Evolutionary conservation across 2,329 filamentous ascomycete species (phyloP).

Genomic region (Parastagonospora avenae): DNA sequence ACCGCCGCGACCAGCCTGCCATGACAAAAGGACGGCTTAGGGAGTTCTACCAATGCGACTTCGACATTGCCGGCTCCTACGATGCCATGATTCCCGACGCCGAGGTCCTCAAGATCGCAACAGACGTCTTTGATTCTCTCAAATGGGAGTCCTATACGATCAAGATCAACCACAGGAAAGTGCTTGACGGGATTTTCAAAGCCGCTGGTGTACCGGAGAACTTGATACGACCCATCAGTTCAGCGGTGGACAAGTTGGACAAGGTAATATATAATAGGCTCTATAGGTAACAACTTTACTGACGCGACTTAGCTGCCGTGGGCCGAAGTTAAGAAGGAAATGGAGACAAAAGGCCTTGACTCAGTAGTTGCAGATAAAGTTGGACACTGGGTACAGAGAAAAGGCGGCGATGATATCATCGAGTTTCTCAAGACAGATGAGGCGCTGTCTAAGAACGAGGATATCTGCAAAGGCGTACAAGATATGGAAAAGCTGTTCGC

Average conservation of each 20-base stretch:
- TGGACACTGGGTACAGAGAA: slow-evolving; percentile 79
- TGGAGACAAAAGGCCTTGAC: slow-evolving; percentile 89
- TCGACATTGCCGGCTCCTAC: slow-evolving; percentile 84
- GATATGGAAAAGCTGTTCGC: slow-evolving; percentile 82
- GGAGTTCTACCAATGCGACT: slow-evolving; percentile 97
- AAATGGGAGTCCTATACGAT: slow-evolving; percentile 80
- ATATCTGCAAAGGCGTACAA: slow-evolving; percentile 75
- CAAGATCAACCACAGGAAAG: slow-evolving; percentile 94
- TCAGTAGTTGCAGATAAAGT: slow-evolving; percentile 82
- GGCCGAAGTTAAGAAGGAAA: slow-evolving; percentile 88
- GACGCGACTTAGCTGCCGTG: slow-evolving; percentile 62
- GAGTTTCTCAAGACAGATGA: slow-evolving; percentile 33
- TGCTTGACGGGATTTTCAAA: slow-evolving; percentile 89
- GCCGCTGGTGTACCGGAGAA: slow-evolving; percentile 87
- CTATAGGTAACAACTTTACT: slow-evolving; percentile 3
- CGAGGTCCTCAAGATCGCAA: slow-evolving; percentile 82
- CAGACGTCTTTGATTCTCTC: slow-evolving; percentile 82
- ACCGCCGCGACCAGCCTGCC: slow-evolving; percentile 74
- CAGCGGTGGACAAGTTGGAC: slow-evolving; percentile 94
- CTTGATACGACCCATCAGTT: slow-evolving; percentile 87
- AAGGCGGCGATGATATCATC: slow-evolving; percentile 76
- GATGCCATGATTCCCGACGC: slow-evolving; percentile 93
- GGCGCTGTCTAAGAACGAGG: slow-evolving; percentile 59
- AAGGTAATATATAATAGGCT: slow-evolving; percentile 59
- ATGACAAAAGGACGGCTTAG: slow-evolving; percentile 92